Base-by-base conservation (phyloP, 805 yeast genomes). In the Cyberlindnera japonica region DNA sequence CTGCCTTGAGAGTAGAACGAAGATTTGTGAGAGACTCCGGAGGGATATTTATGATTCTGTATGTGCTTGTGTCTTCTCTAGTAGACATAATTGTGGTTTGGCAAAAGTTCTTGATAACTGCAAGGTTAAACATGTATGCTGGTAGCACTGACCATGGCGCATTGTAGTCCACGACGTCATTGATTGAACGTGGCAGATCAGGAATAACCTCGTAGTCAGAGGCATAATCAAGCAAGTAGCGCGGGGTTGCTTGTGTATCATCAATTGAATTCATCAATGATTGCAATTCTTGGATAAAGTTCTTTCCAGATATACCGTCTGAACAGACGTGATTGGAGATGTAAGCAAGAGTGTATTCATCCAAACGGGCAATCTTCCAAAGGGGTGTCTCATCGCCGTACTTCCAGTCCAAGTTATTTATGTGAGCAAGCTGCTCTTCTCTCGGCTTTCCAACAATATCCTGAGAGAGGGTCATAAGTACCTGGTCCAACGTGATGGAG, bases 261-360 rank as follows among this genome's bases (percentile, higher is more conserved):
- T 33, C 15, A 1, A 6, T 23, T 4, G 20, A 13, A 28, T 47
- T 47, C 17, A 48, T 26, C 17, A 38, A 28, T 3, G n/a, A 12
- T 15, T 35, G 34, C 11, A 54, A 25, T 27, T 48, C 51, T 17
- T 41, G 40, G 14, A 46, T 17, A 11, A 52, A 36, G 33, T 43
- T 26, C 32, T 41, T 49, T 4, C 45, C 54, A 26, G 45, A 33
- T 2, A 43, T 36, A 10, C 55, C 58, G 35, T 54, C 58, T 9
- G 55, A 39, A 10, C 52, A 30, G 32, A 44, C 45, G 32, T 54
- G 58, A 32, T 50, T 52, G 10, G 51, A 41, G n/a, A 54, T 20
- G 31, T 38, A 44, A 1, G 33, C 47, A 14, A 54, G 6, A 1
- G 58, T 54, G 11, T 34, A 3, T 13, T 43, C 46, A 22, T 51